A percentile compares a stretch with the other conserved stretches of the same genome.
These are phyloP conservation scores for Spinellus fusiger DNA, from an alignment of 192 early-diverging fungal genomes.

Conservation along the genomic window DNA sequence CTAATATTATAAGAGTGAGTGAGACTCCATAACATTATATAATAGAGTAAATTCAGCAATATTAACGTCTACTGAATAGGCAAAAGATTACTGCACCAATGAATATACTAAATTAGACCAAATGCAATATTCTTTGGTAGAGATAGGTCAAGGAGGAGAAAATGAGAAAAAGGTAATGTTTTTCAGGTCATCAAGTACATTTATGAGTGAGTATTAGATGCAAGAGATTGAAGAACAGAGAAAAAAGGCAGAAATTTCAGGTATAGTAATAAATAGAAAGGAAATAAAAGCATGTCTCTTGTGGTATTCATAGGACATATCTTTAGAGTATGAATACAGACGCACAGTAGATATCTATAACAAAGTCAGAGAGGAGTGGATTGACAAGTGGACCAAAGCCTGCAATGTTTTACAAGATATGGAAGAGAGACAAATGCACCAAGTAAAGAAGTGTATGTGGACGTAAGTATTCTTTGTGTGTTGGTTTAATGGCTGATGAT, in stretches of 20 bases:
- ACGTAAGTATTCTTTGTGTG: slow-evolving; percentile 33
- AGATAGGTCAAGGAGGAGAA: neutral
- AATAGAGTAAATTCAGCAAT: neutral
- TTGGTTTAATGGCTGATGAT: neutral
- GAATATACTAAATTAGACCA: slow-evolving; percentile 3
- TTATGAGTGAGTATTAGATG: too few relatives aligned
- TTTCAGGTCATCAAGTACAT: neutral
- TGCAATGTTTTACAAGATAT: slow-evolving; percentile 52
- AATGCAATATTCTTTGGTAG: neutral
- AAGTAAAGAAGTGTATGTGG: slow-evolving; percentile 63
- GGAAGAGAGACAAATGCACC: slow-evolving; percentile 68
- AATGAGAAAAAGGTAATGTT: neutral
- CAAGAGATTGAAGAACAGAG: slow-evolving; percentile 20
- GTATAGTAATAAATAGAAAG: neutral
- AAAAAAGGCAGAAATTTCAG: slow-evolving; percentile 10
- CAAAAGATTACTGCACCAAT: slow-evolving; percentile 11
- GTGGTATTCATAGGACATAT: neutral
- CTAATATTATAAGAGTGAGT: slow-evolving; percentile 18
- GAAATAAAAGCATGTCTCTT: slow-evolving; percentile 1
- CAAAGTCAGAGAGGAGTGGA: slow-evolving; percentile 41
- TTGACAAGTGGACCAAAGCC: slow-evolving; percentile 39
- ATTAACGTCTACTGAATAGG: slow-evolving; percentile 6
- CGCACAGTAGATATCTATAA: slow-evolving; percentile 30
- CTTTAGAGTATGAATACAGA: slow-evolving; percentile 44
- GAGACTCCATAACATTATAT: neutral